A percentile compares a stretch with the other conserved stretches of the same genome.
phyloP scores from a whole-genome alignment of 2,329 filamentous ascomycete genomes.

The Diaporthe sp. region DNA sequence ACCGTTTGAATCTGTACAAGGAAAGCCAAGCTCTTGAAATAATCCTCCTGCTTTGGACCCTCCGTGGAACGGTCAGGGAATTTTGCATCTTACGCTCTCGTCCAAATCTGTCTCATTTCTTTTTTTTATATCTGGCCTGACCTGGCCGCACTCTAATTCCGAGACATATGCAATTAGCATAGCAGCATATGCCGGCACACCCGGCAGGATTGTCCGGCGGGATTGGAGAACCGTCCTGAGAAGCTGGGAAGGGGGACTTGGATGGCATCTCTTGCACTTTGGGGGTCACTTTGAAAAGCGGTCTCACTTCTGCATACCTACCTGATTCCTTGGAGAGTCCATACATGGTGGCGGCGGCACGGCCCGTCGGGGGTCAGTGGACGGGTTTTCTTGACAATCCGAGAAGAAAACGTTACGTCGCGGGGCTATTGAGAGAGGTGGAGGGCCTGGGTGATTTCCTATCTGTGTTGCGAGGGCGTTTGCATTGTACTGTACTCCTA shows the following conservation, averaged over 20 bases:
- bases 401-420: not conserved
- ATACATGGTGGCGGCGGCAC: not conserved
- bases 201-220: not conserved
- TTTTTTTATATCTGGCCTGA: not conserved
- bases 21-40: not conserved
- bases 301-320: not conserved
- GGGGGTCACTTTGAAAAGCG: not conserved
- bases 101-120: not conserved
- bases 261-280: not conserved
- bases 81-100: not conserved
- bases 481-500: constrained; percentile 6
- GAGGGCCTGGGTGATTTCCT: not conserved
- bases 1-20: not conserved
- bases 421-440: not conserved
- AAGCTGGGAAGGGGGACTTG: not conserved
- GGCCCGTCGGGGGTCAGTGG: no score
- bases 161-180: constrained; percentile 9
- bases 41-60: not conserved
- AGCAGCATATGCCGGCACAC: not conserved
- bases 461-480: not conserved
- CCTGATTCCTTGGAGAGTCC: not conserved
- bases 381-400: not conserved
- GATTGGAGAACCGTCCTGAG: not conserved
- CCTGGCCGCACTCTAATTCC: not conserved
- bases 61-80: not conserved